A percentile compares a stretch with the other conserved stretches of the same genome.
These are phyloP conservation scores for Cruciata laevipes DNA, from an alignment of 257 asterid species.

Conservation along the genomic window DNA sequence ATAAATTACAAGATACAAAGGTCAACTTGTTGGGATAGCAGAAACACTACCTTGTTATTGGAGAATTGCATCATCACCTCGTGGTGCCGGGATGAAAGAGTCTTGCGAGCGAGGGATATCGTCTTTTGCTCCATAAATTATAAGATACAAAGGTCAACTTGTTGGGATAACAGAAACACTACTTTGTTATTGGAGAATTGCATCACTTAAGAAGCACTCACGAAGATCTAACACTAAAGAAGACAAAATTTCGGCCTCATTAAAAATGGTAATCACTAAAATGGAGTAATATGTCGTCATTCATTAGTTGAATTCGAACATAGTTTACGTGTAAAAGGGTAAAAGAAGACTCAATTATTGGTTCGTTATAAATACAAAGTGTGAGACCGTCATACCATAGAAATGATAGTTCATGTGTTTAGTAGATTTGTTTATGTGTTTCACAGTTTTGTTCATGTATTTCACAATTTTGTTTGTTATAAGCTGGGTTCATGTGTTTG, in stretches of 20 bases:
- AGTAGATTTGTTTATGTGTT: no score
- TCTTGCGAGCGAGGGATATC: no score
- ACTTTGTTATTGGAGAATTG: background rate
- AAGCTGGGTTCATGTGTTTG: no score
- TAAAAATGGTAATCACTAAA: background rate
- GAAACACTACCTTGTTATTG: slow-evolving; percentile 2
- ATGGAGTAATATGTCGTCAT: background rate
- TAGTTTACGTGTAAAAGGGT: no score
- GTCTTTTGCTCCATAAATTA: no score
- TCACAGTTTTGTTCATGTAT: no score
- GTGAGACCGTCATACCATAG: no score
- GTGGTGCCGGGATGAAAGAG: no score
- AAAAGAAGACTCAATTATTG: slow-evolving; percentile 11
- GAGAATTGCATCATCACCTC: no score
- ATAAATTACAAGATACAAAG: background rate
- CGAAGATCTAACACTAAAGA: background rate
- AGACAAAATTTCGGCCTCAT: background rate
- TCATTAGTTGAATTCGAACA: background rate
- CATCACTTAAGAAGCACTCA: background rate
- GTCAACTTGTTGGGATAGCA: background rate
- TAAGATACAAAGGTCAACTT: background rate
- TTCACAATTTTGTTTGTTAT: no score
- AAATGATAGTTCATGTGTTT: no score
- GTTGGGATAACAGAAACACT: slow-evolving; percentile 1
- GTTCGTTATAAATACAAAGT: no score